These are phyloP conservation scores for Litsea cubeba DNA, from an alignment of 164 flowering plant species.

Conservation along the genomic window DNA sequence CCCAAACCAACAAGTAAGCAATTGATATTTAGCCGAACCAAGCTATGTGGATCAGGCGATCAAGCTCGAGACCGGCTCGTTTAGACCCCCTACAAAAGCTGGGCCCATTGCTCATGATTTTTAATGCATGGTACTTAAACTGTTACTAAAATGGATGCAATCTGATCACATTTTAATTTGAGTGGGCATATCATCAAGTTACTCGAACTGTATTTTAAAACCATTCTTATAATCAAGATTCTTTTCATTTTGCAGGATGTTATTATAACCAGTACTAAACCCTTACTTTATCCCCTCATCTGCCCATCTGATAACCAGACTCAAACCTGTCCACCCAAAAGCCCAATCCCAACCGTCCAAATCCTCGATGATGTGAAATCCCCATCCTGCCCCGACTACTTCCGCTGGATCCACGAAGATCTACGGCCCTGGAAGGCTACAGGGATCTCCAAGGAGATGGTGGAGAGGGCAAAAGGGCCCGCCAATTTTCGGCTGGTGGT, in stretches of 20 bases:
- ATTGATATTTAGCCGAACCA: too few species aligned
- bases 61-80: too few species aligned
- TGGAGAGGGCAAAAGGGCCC: slow-evolving; percentile 20
- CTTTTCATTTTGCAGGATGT: neutral
- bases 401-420: slow-evolving; percentile 58
- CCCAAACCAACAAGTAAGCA: too few species aligned
- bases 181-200: too few species aligned
- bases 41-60: too few species aligned
- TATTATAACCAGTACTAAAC: neutral
- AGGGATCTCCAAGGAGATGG: slow-evolving; percentile 42
- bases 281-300: slow-evolving; percentile 27
- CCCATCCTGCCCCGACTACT: slow-evolving; percentile 36
- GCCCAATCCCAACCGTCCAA: neutral
- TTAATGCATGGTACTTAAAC: too few species aligned
- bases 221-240: neutral
- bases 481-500: slow-evolving; percentile 36
- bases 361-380: neutral
- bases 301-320: slow-evolving; percentile 36
- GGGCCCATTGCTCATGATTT: neutral
- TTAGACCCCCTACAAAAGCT: too few species aligned
- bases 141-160: neutral
- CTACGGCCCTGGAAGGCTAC: slow-evolving; percentile 36
- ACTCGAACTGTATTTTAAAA: neutral
- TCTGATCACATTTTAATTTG: neutral
- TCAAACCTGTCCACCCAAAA: slow-evolving; percentile 28